Evolutionary conservation across 345 rosid species (phyloP).

Genomic region (Bruguiera sexangula): DNA sequence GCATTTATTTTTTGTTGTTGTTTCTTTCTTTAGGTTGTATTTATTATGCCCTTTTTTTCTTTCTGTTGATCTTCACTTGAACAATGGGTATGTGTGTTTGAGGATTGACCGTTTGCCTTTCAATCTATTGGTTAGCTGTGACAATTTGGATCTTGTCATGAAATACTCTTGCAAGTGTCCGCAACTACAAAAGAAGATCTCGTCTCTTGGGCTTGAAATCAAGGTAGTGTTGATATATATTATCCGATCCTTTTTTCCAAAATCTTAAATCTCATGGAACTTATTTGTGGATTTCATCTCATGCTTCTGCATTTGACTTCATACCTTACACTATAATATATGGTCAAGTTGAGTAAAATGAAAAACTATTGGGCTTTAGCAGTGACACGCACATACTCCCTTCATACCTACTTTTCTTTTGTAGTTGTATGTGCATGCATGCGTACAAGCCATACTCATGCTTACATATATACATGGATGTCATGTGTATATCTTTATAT

Average conservation of each 20-base stretch:
- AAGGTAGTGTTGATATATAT: constrained; percentile 38
- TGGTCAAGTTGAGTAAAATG: not conserved
- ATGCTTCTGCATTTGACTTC: too few relatives aligned
- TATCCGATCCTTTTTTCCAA: too few relatives aligned
- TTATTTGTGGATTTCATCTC: too few relatives aligned
- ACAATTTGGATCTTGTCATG: constrained; percentile 74
- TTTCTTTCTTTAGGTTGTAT: constrained; percentile 1
- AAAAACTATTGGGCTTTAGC: too few relatives aligned
- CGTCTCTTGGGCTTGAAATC: constrained; percentile 60
- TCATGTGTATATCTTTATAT: not conserved
- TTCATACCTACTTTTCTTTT: not conserved
- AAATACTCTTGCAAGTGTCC: constrained; percentile 62
- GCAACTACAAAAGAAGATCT: constrained; percentile 49
- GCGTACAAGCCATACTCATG: too few relatives aligned
- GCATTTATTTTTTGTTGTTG: not conserved
- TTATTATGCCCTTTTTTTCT: constrained; percentile 11
- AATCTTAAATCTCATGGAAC: too few relatives aligned
- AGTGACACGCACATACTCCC: not conserved
- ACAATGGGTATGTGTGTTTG: constrained; percentile 70
- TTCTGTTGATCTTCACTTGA: constrained; percentile 42
- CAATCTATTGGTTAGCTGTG: constrained; percentile 57
- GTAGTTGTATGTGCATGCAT: not conserved
- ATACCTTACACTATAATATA: too few relatives aligned
- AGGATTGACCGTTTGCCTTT: constrained; percentile 69
- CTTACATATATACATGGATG: not conserved